Conservation (phyloP, 2,329 filamentous ascomycete genomes). For the Purpureocillium takamizusanense region DNA sequence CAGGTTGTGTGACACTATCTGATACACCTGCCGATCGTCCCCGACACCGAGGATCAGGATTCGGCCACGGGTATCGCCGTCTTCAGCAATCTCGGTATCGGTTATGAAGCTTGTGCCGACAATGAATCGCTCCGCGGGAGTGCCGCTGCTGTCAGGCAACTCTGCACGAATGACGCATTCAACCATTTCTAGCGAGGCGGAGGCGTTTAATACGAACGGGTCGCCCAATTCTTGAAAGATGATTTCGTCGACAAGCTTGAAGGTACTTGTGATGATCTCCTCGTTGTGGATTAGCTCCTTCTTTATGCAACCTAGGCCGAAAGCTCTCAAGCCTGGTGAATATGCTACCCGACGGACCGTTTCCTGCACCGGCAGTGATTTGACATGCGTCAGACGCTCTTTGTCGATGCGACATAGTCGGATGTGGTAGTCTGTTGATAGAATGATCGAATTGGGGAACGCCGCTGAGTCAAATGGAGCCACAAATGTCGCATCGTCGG, state of each 20-base stretch:
- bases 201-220: constrained; percentile 50
- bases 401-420: constrained; percentile 76
- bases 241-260: constrained; percentile 86
- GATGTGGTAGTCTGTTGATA: constrained; percentile 69
- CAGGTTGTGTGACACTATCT: constrained; percentile 59
- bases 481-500: constrained; percentile 73
- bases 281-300: constrained; percentile 61
- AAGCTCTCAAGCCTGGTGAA: constrained; percentile 67
- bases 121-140: constrained; percentile 68
- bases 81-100: constrained; percentile 44
- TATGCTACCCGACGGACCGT: constrained; percentile 85
- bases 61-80: constrained; percentile 52
- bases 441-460: constrained; percentile 70
- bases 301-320: constrained; percentile 79
- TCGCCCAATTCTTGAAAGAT: constrained; percentile 70
- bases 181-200: constrained; percentile 57
- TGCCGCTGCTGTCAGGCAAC: constrained; percentile 49
- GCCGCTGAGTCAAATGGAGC: constrained; percentile 75
- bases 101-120: constrained; percentile 76
- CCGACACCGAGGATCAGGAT: constrained; percentile 81
- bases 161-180: constrained; percentile 76
- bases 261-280: constrained; percentile 70
- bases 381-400: constrained; percentile 81
- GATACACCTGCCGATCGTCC: constrained; percentile 61
- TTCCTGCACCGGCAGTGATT: constrained; percentile 67